Evolutionary conservation across 2,329 filamentous ascomycete genomes (phyloP), one percentile per base, ranked within the genome.

Genomic region (Ascochyta clinopodiicola): DNA sequence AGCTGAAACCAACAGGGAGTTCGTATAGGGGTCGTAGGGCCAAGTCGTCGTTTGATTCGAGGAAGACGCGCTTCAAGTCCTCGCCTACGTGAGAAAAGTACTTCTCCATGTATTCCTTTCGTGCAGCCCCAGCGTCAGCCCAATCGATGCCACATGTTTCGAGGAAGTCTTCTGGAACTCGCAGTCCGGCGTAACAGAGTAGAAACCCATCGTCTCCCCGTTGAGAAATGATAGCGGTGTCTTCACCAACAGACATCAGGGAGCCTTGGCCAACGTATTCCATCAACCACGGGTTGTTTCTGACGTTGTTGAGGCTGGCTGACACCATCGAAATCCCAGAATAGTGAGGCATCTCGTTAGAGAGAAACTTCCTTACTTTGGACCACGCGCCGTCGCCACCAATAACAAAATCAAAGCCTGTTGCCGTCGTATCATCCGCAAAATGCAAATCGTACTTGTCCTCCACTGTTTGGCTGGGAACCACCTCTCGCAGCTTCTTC

Each of bases 1-100:
- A 87, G 2, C 77, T 71, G 4, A 82, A 77, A 2, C 61, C 84
- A 0, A 82, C 67, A 0, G 84, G 84, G 9, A 88, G 76, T 65
- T 80, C 79, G 64, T 82, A 86, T 1, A 88, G 72, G 1, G 78
- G 39, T 4, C 70, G 64, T 5, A 69, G 49, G 3, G 29, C 57
- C 2, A 63, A 8, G 2, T 42, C 36, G 21, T 70, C 65, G 9
- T 31, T 60, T 6, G 59, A 66, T 7, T 61, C 61, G 2, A 67
- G 43, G 25, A 73, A 44, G 0, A 70, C 22, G 8, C 64, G 59
- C 47, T 66, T 59, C 22, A 70, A 36, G 24, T 70, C 63, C 0
- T 52, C 68, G 2, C 80, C 80, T 2, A 82, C 51, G 19, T 71
- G 56, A 1, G 42, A 49, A 17, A 71, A 63, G 54, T 69, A 68